Evolutionary conservation across 352 stramenopile species (phyloP).

Genomic region (Halophytophthora batemanensis): DNA sequence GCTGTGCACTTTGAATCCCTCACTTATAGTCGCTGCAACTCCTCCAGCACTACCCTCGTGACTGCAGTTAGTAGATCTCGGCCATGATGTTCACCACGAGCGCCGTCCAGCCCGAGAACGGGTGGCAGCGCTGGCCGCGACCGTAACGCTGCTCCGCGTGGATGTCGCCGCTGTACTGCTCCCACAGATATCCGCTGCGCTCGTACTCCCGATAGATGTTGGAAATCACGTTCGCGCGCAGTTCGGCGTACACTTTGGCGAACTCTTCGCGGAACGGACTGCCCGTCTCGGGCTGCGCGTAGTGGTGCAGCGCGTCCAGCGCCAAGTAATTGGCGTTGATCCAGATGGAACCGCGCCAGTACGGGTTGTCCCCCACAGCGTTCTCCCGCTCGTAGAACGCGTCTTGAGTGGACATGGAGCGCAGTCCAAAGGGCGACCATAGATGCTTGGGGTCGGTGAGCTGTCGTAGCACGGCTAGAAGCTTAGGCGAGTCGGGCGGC

Average conservation of each 20-base stretch:
- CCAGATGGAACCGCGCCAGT: conserved; percentile 94
- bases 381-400: conserved; percentile 89
- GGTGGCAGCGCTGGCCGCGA: conserved; percentile 85
- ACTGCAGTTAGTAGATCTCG: conserved; percentile 77
- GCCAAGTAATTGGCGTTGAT: conserved; percentile 94
- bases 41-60: neutral
- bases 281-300: conserved; percentile 35
- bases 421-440: conserved; percentile 76
- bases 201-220: conserved; percentile 81
- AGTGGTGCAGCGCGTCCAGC: conserved; percentile 80
- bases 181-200: conserved; percentile 90
- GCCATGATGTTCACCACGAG: conserved; percentile 92
- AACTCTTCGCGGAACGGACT: conserved; percentile 51
- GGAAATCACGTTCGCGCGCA: conserved; percentile 62
- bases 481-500: conserved; percentile 57
- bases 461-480: conserved; percentile 53
- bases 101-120: conserved; percentile 94
- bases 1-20: too few species aligned
- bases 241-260: conserved; percentile 31
- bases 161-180: conserved; percentile 91
- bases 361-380: conserved; percentile 87
- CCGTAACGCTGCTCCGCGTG: conserved; percentile 47
- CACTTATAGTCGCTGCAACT: too few species aligned
- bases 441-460: conserved; percentile 64
- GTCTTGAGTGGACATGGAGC: conserved; percentile 84